Evolutionary conservation across 768 basidiomycete genomes (phyloP).

Genomic region (Boletus edulis): DNA sequence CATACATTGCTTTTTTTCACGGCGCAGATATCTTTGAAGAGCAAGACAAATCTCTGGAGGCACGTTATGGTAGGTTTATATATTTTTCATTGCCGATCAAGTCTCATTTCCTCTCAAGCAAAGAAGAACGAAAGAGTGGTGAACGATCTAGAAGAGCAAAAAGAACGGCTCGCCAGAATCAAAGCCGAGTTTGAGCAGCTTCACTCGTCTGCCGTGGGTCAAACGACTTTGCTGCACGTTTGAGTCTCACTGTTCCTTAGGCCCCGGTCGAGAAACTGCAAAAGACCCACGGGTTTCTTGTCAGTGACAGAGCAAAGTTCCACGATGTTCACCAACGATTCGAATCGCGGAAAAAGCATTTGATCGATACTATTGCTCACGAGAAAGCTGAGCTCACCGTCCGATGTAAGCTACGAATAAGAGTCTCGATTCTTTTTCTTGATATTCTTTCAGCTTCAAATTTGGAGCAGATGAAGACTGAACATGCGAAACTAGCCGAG

Average conservation of each 20-base stretch:
- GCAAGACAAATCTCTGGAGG: constrained; percentile 67
- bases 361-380: constrained; percentile 62
- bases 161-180: constrained; percentile 42
- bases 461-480: constrained; percentile 60
- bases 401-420: constrained; percentile 41
- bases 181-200: constrained; percentile 57
- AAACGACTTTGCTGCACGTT: not conserved
- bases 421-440: not conserved
- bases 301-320: constrained; percentile 76
- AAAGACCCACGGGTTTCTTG: constrained; percentile 60
- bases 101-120: constrained; percentile 36
- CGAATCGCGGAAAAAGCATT: constrained; percentile 64
- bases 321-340: constrained; percentile 70
- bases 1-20: constrained; percentile 68
- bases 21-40: constrained; percentile 67
- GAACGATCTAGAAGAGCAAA: constrained; percentile 59
- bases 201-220: constrained; percentile 56
- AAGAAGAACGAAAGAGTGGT: constrained; percentile 71
- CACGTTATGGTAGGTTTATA: constrained; percentile 63
- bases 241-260: constrained; percentile 31
- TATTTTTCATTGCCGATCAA: not conserved
- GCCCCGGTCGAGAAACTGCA: constrained; percentile 63
- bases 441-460: constrained; percentile 45
- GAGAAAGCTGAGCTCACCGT: constrained; percentile 63
- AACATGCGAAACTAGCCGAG: constrained; percentile 59